Evolutionary conservation across 192 early-diverging fungal genomes (phyloP).

Genomic region (Rhizophagus clarus): DNA sequence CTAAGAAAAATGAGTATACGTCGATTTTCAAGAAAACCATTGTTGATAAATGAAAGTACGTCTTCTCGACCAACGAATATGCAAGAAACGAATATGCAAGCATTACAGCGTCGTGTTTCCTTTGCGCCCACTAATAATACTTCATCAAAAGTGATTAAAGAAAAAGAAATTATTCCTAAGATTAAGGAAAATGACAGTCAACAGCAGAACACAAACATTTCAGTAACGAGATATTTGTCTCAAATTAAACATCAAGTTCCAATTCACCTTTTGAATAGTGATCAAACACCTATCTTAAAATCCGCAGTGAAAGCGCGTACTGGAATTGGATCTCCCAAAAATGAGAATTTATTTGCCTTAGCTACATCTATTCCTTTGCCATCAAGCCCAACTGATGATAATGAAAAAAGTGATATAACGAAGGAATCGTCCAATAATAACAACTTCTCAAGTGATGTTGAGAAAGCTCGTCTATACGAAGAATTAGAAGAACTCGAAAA

Average conservation of each 20-base stretch:
- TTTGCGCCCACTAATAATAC: background rate
- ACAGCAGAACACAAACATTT: background rate
- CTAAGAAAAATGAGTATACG: background rate
- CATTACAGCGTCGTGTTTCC: background rate
- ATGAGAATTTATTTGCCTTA: no score
- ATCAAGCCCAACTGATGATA: background rate
- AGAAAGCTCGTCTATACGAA: background rate
- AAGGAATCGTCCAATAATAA: background rate
- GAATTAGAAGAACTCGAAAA: slow-evolving; percentile 13
- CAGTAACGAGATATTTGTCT: background rate
- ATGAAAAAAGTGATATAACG: background rate
- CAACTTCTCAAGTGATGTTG: background rate
- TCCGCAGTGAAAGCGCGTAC: background rate
- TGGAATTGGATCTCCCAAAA: background rate
- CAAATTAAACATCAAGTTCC: background rate
- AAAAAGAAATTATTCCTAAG: background rate
- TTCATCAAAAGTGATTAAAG: background rate
- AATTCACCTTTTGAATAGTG: background rate
- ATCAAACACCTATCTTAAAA: background rate
- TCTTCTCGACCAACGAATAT: background rate
- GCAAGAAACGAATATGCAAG: background rate
- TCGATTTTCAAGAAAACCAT: background rate
- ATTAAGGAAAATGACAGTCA: background rate
- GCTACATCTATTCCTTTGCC: no score
- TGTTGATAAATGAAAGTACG: background rate